These are phyloP conservation scores for Dimargaris verticillata DNA, from an alignment of 192 early-diverging fungal species.

Conservation along the genomic window DNA sequence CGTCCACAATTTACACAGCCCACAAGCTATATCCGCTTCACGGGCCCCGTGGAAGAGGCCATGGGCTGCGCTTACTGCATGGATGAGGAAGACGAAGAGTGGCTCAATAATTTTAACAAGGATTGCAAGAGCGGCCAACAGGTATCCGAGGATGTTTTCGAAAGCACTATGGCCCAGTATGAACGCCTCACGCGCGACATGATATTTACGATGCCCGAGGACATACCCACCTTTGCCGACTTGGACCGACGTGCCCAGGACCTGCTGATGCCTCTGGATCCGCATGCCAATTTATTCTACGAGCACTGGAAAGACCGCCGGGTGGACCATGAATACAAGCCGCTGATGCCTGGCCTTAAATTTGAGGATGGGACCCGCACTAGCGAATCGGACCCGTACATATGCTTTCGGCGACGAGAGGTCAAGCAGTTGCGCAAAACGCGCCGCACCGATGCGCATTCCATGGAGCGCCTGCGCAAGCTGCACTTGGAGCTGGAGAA, in stretches of 20 bases:
- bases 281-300: conserved; percentile 13
- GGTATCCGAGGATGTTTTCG: conserved; percentile 58
- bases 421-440: conserved; percentile 76
- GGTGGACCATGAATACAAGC: conserved; percentile 12
- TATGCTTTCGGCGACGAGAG: conserved; percentile 94
- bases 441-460: conserved; percentile 65
- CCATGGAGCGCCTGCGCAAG: conserved; percentile 69
- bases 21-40: conserved; percentile 67
- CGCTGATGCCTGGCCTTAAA: conserved; percentile 23
- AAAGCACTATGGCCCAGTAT: conserved; percentile 57
- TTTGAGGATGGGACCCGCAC: conserved; percentile 40
- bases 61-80: conserved; percentile 78
- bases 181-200: conserved; percentile 56
- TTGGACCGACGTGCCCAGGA: conserved; percentile 22
- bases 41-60: conserved; percentile 71
- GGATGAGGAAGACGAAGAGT: conserved; percentile 70
- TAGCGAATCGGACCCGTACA: conserved; percentile 77
- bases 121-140: conserved; percentile 17
- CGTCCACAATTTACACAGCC: conserved; percentile 49
- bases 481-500: conserved; percentile 63
- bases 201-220: conserved; percentile 22
- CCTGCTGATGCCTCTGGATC: conserved; percentile 15
- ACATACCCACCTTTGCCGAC: conserved; percentile 22
- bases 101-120: conserved; percentile 33
- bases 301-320: conserved; percentile 25